These are phyloP conservation scores for Rhodotorula babjevae DNA, from an alignment of 768 basidiomycete genomes.

Conservation along the genomic window DNA sequence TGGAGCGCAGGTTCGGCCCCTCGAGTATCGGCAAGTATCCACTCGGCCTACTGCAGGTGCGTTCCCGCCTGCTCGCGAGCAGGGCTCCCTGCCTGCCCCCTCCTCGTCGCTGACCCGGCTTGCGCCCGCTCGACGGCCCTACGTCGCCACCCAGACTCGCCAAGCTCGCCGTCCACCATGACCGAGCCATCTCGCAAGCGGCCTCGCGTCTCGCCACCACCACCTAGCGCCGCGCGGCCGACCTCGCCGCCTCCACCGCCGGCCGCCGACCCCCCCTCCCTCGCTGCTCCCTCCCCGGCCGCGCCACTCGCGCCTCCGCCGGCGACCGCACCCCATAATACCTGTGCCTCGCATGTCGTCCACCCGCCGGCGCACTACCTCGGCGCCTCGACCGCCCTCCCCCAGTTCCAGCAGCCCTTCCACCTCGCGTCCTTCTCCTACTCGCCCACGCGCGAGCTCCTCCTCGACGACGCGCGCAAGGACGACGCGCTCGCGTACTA, in stretches of 20 bases:
- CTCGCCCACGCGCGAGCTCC: slow-evolving; percentile 38
- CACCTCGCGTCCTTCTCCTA: slow-evolving; percentile 43
- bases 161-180: neutral
- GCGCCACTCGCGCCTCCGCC: neutral
- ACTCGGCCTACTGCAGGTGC: no score
- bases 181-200: neutral
- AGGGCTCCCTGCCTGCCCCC: no score
- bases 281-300: neutral
- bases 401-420: slow-evolving; percentile 28
- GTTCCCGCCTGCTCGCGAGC: no score
- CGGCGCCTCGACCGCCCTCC: neutral
- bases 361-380: slow-evolving; percentile 14
- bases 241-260: no score
- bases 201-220: slow-evolving; percentile 1
- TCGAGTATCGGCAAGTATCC: no score
- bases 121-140: no score
- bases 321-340: neutral
- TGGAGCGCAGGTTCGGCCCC: no score
- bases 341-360: slow-evolving; percentile 24
- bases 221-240: neutral
- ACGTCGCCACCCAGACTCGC: no score
- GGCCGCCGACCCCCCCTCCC: no score
- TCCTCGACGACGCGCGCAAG: slow-evolving; percentile 14
- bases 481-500: slow-evolving; percentile 36
- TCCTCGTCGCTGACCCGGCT: no score